Base-by-base conservation (phyloP, 2,329 filamentous ascomycete species). In the Hortaea sp. region DNA sequence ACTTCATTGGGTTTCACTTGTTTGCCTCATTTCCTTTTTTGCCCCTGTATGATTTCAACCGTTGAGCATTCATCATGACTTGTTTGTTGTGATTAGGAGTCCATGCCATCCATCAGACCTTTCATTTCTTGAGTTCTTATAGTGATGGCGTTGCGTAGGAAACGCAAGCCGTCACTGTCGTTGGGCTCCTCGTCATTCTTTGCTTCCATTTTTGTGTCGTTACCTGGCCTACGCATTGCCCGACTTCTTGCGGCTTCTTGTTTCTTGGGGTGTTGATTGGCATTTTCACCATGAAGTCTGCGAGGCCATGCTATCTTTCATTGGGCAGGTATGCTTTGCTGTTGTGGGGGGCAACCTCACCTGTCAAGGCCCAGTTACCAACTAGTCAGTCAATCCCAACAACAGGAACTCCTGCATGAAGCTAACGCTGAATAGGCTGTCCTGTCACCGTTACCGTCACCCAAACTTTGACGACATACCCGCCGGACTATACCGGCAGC, bases 91-190 rank as follows among this genome's bases (percentile, higher is more conserved):
- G 7, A 12, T 10, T 39, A 7, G 1, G 10, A 20, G 10, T 27
- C 13, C 13, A 39, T 39, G 13, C 37, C 37, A 39, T 3, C 20
- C 37, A 7, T 7, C 39, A 28, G 39, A 45, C 39, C 31, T 29
- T 38, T 35, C 49, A 55, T 56, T 48, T 56, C 37, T 46, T 29
- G 41, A 27, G 28, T 39, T 20, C 50, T 57, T 50, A 55, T 54
- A 56, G 51, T 39, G 50, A 46, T 42, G 37, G 41, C 43, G 57
- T 56, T 53, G 54, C 54, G 49, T 53, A 46, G 56, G 56, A 52
- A 56, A 39, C 49, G 44, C 46, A 47, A 50, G 49, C 39, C 13
- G 43, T 35, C 41, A 34, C 30, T 27, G 32, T 47, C 45, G 42
- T 48, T 43, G 40, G 30, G 7, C n/a, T 12, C 32, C n/a, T 12